Conservation (phyloP, 2,329 filamentous ascomycete genomes). For the Neofusicoccum ribis region DNA sequence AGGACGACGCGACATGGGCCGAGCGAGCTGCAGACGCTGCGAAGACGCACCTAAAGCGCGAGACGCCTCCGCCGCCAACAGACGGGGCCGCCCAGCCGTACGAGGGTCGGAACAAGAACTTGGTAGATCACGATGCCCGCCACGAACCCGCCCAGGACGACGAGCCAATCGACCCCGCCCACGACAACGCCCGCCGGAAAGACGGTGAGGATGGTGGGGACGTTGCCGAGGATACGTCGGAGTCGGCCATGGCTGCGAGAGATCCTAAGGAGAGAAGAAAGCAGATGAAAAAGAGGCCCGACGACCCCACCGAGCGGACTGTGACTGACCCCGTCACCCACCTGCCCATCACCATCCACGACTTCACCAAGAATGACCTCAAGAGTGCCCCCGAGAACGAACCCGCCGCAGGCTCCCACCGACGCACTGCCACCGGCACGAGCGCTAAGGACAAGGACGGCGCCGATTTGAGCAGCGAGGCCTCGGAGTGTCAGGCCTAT, state of each 20-base stretch:
- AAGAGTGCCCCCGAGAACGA: constrained; percentile 49
- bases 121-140: constrained; percentile 21
- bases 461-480: constrained; percentile 39
- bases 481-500: constrained; percentile 32
- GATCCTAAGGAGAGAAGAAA: constrained; percentile 52
- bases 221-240: constrained; percentile 46
- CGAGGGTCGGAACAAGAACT: constrained; percentile 38
- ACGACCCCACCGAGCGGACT: constrained; percentile 54
- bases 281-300: constrained; percentile 49
- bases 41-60: constrained; percentile 34
- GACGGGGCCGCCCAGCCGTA: constrained; percentile 34
- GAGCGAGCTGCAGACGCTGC: constrained; percentile 40
- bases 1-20: constrained; percentile 34
- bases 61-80: constrained; percentile 19
- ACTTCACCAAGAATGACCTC: constrained; percentile 66
- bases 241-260: constrained; percentile 36
- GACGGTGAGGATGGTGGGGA: constrained; percentile 25
- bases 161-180: constrained; percentile 26
- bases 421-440: constrained; percentile 46
- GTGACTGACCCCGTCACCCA: constrained; percentile 75
- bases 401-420: constrained; percentile 41
- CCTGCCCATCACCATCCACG: constrained; percentile 66
- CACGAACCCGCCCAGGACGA: constrained; percentile 30
- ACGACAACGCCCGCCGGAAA: constrained; percentile 24
- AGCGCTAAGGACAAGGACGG: constrained; percentile 44